Conservation (phyloP, 805 yeast genomes). For the Cyberlindnera suaveolens region DNA sequence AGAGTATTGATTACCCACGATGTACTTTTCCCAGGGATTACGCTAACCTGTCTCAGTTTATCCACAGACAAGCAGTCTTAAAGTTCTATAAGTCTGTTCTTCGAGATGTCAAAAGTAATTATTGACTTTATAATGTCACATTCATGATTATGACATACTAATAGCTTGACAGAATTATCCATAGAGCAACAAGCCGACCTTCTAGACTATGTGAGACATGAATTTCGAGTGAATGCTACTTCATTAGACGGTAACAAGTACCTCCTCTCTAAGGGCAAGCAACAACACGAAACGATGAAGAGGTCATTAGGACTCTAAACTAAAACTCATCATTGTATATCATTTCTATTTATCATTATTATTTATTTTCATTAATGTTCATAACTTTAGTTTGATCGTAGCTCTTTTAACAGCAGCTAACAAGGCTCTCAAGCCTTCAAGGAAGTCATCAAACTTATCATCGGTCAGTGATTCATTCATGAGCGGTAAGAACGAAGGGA, state of each 20-base stretch:
- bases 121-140: not conserved
- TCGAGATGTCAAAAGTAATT: slow-evolving; percentile 10
- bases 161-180: slow-evolving; percentile 5
- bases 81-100: slow-evolving; percentile 9
- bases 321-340: not conserved
- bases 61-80: slow-evolving; percentile 12
- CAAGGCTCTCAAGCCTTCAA: slow-evolving; percentile 6
- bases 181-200: slow-evolving; percentile 2
- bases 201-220: slow-evolving; percentile 1
- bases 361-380: not conserved
- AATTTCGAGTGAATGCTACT: slow-evolving; percentile 4
- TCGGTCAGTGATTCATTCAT: slow-evolving; percentile 48
- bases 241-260: slow-evolving; percentile 8
- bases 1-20: no score
- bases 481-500: slow-evolving; percentile 53
- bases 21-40: slow-evolving; percentile 1
- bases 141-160: not conserved
- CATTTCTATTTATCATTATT: not conserved
- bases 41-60: slow-evolving; percentile 8
- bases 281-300: slow-evolving; percentile 7
- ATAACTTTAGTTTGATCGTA: slow-evolving; percentile 5
- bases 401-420: slow-evolving; percentile 2
- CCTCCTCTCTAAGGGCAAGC: slow-evolving; percentile 6
- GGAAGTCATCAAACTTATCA: slow-evolving; percentile 32
- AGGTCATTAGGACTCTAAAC: slow-evolving; percentile 5